Conservation (phyloP, 352 stramenopile genomes). For the Plasmopara viticola region DNA sequence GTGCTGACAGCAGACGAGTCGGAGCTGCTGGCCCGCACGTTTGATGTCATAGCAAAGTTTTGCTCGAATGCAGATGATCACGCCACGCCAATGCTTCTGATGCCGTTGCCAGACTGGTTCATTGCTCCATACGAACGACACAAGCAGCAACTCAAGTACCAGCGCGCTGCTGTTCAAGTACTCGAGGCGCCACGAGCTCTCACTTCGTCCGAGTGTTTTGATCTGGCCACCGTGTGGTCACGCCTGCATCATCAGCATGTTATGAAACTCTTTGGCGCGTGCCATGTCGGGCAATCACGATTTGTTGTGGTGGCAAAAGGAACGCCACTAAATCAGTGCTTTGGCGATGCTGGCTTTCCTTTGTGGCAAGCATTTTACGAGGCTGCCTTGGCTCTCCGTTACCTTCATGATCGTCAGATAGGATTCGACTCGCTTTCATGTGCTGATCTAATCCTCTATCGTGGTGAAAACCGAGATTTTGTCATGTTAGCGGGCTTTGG, state of each 20-base stretch:
- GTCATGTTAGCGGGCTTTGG: slow-evolving; percentile 23
- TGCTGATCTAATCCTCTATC: slow-evolving; percentile 26
- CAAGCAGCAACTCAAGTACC: slow-evolving; percentile 24
- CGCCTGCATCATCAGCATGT: slow-evolving; percentile 22
- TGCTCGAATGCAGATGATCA: neutral
- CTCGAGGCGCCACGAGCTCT: slow-evolving; percentile 13
- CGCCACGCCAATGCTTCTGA: neutral
- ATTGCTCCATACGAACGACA: neutral
- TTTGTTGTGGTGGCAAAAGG: slow-evolving; percentile 29
- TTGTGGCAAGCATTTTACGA: slow-evolving; percentile 28
- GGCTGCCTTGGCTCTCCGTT: slow-evolving; percentile 21
- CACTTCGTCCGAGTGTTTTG: slow-evolving; percentile 12
- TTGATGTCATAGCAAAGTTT: neutral
- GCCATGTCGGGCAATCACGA: slow-evolving; percentile 19
- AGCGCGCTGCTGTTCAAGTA: slow-evolving; percentile 20
- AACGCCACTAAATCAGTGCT: slow-evolving; percentile 19
- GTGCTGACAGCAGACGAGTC: slow-evolving; percentile 22
- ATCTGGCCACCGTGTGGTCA: slow-evolving; percentile 21
- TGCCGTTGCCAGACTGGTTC: too few species aligned
- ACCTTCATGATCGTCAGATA: slow-evolving; percentile 21
- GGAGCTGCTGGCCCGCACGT: slow-evolving; percentile 15
- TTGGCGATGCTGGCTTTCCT: slow-evolving; percentile 20
- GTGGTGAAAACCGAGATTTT: slow-evolving; percentile 10
- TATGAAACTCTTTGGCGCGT: slow-evolving; percentile 26
- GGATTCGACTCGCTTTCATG: slow-evolving; percentile 22